Evolutionary conservation across 805 yeast genomes (phyloP), one percentile per base, ranked within the genome.

Genomic region (Teunomyces atbi): DNA sequence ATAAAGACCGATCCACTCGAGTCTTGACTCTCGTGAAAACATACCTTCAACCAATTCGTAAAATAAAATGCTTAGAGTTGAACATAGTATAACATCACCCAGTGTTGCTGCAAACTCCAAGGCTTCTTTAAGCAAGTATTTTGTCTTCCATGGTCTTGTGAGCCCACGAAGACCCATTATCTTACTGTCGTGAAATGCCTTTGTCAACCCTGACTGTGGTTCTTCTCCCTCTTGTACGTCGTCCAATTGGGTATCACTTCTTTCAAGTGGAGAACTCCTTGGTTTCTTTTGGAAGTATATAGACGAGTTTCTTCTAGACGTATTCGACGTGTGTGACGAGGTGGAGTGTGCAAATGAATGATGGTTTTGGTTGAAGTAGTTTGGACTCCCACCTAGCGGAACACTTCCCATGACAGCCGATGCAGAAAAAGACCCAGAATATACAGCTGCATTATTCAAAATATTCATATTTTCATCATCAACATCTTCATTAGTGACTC

Each of bases 1-100:
- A 52, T 85, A 86, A 7, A 71, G 55, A 8, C 72, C 65, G 5
- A 82, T 61, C 77, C 85, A 79, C 43, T 82, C 87, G 55, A 82
- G 76, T 6, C 79, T 66, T 37, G 66, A 64, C 2, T 54, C 56
- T 37, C 55, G 52, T 2, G 58, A 47, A 44, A 52, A 47, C 28
- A 45, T 43, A 4, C 68, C 69, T n/a, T 19, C 16, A 7, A 19
- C 32, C 10, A 41, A 11, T 27, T 30, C 36, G 13, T 29, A n/a
- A 59, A 86, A 83, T 29, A 86, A 57, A 20, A 83, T 54, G 0
- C 83, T 68, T 29, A 86, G 53, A 0, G 85, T 74, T 4, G 86
- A 76, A 49, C 84, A 73, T 73, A 82, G 68, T 11, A 83, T 66
- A 13, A 83, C 56, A 58, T 86, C 89, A 1, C 92, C 92, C 52